These are phyloP conservation scores for Pinus tabuliformis DNA, from an alignment of 75 land plant species.

Conservation along the genomic window DNA sequence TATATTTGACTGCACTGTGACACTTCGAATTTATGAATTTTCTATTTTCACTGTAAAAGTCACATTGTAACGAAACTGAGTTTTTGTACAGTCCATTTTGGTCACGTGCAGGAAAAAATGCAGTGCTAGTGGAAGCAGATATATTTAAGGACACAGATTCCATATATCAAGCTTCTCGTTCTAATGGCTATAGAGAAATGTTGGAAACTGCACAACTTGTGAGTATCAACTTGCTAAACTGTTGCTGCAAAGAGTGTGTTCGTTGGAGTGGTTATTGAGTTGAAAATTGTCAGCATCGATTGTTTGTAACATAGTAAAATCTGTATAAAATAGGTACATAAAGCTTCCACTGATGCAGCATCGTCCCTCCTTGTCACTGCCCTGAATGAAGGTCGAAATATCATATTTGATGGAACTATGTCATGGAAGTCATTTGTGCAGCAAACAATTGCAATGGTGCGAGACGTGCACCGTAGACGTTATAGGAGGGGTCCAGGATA, in stretches of 20 bases:
- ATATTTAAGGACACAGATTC: conserved; percentile 45
- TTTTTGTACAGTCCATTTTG: conserved; percentile 20
- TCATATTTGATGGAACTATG: conserved; percentile 49
- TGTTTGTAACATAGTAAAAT: conserved; percentile 1
- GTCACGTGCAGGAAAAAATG: conserved; percentile 14
- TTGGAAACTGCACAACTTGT: conserved; percentile 33
- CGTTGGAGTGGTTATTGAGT: not conserved
- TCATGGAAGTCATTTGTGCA: conserved; percentile 51
- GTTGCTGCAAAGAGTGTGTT: not conserved
- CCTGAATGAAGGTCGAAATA: conserved; percentile 39
- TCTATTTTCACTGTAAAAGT: not conserved
- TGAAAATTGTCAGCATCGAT: not conserved
- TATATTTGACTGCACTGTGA: not conserved
- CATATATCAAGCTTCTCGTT: conserved; percentile 18
- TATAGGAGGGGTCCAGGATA: conserved; percentile 48
- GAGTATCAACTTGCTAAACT: not conserved
- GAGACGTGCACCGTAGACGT: conserved; percentile 30
- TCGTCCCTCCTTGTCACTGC: conserved; percentile 45
- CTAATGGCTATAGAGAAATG: conserved; percentile 16
- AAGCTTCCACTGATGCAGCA: conserved; percentile 42
- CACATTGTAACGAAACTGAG: not conserved
- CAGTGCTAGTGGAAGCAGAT: conserved; percentile 48
- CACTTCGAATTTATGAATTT: not conserved
- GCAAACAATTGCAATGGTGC: conserved; percentile 42
- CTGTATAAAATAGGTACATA: conserved; percentile 23